A percentile compares a stretch with the other conserved stretches of the same genome.
These are phyloP conservation scores for Saprolegnia parasitica DNA, from an alignment of 352 stramenopile genomes.

Conservation along the genomic window DNA sequence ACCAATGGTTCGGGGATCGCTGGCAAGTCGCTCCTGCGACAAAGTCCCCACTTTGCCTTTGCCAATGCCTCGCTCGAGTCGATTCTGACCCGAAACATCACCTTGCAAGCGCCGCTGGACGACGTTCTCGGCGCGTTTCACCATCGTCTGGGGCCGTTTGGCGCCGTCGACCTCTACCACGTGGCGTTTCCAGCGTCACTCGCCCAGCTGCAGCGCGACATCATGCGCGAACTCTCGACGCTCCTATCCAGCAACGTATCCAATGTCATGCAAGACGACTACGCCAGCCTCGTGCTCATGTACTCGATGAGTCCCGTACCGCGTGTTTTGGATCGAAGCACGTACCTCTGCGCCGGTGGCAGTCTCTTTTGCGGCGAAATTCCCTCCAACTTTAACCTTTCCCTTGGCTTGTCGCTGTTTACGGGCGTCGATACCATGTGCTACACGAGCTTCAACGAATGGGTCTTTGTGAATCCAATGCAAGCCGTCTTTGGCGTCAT, in stretches of 20 bases:
- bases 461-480: neutral
- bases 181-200: neutral
- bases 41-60: slow-evolving; percentile 11
- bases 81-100: slow-evolving; percentile 1
- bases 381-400: neutral
- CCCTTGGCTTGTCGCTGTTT: neutral
- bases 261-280: neutral
- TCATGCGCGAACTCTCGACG: neutral
- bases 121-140: neutral
- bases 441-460: neutral
- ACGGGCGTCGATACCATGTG: neutral
- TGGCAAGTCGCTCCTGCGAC: slow-evolving; percentile 11
- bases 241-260: neutral
- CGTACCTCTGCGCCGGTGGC: neutral
- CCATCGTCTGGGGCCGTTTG: slow-evolving; percentile 9
- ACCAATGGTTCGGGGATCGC: slow-evolving; percentile 9
- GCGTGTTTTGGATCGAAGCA: neutral
- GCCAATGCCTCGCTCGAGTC: neutral
- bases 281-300: neutral
- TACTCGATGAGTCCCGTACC: neutral
- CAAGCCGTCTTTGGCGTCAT: neutral
- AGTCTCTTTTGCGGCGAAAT: slow-evolving; percentile 3
- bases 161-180: slow-evolving; percentile 14
- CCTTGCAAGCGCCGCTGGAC: neutral
- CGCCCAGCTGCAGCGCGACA: neutral